Percentiles rank a stretch among this genome's conserved stretches.
Evolutionary conservation across 805 yeast species (phyloP).

Genomic region (Lachancea waltii): DNA sequence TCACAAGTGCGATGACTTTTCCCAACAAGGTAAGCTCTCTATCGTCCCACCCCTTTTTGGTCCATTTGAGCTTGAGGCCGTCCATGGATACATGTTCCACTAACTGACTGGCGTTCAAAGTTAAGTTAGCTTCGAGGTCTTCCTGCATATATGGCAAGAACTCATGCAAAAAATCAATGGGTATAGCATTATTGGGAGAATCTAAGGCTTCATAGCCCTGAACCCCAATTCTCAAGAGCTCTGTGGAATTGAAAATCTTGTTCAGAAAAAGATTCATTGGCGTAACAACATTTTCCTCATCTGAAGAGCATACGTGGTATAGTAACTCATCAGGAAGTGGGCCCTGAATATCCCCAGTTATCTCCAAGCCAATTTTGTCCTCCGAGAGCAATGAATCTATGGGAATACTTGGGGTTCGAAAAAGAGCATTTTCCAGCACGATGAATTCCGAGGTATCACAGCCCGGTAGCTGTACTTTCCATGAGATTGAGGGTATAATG

Average conservation of each 20-base stretch:
- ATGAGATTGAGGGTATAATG: conserved; percentile 32
- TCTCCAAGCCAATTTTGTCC: not conserved
- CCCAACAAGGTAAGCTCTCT: conserved; percentile 36
- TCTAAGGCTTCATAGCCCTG: conserved; percentile 12
- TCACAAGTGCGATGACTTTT: conserved; percentile 30
- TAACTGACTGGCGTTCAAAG: conserved; percentile 20
- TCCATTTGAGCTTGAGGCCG: conserved; percentile 33
- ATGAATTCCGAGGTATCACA: conserved; percentile 31
- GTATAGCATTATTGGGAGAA: conserved; percentile 11
- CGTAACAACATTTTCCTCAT: conserved; percentile 28
- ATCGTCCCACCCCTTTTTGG: conserved; percentile 24
- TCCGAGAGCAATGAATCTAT: conserved; percentile 1
- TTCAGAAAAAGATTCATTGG: conserved; percentile 28
- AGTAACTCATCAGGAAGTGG: conserved; percentile 24
- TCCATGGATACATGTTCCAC: conserved; percentile 36
- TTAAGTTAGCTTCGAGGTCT: conserved; percentile 19
- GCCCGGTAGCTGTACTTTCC: conserved; percentile 35
- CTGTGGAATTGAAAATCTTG: conserved; percentile 18
- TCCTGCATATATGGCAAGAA: conserved; percentile 17
- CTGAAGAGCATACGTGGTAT: conserved; percentile 26
- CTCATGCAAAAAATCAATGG: conserved; percentile 12
- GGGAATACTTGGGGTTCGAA: conserved; percentile 12
- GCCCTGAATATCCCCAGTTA: conserved; percentile 18
- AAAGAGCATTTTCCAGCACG: conserved; percentile 22
- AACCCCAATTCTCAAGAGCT: conserved; percentile 15